Evolutionary conservation across 257 asterid genomes (phyloP).

Genomic region (Solanum paucissectum): DNA sequence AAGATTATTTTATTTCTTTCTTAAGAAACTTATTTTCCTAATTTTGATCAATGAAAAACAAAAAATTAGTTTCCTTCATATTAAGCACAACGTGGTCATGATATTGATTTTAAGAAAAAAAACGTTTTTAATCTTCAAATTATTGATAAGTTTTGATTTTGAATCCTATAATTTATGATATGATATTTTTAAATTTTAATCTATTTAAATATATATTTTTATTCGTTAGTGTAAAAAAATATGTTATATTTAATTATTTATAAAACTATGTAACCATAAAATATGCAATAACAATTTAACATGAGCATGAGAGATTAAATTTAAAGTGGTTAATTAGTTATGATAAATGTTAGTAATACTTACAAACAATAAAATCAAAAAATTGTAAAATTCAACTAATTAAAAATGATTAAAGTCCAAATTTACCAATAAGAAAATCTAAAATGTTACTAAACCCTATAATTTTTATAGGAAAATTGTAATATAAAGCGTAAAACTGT

Average conservation of each 20-base stretch:
- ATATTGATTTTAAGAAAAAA: background rate
- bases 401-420: background rate
- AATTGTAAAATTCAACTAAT: background rate
- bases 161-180: background rate
- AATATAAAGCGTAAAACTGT: background rate
- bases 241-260: background rate
- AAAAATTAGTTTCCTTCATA: background rate
- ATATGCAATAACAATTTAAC: background rate
- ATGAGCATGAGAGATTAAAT: background rate
- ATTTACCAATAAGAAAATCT: background rate
- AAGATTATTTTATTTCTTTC: background rate
- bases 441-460: background rate
- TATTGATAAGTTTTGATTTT: background rate
- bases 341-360: background rate
- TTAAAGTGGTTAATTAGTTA: background rate
- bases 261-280: background rate
- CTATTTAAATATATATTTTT: background rate
- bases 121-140: background rate
- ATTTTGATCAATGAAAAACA: background rate
- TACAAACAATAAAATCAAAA: background rate
- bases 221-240: background rate
- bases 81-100: background rate
- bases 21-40: background rate
- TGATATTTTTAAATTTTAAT: background rate
- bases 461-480: background rate